Evolutionary conservation across 345 rosid species (phyloP), one percentile per base, ranked within the genome.

Genomic region (Euclidium syriacum): DNA sequence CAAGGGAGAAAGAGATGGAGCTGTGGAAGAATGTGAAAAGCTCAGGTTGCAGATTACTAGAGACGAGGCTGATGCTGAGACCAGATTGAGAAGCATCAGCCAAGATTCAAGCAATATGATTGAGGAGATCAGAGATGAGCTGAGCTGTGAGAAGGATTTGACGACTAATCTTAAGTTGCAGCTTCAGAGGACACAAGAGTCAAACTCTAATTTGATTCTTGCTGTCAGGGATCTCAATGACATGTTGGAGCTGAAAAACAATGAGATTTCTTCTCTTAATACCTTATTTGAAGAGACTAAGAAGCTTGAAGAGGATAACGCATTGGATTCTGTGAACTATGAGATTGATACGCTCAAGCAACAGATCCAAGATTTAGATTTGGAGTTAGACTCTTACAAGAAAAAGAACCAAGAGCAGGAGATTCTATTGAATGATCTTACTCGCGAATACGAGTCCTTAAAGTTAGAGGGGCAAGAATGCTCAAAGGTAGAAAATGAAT

Each of bases 181-280:
- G 74, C 81, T 88, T 59, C 85, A 85, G 71, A 88, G 85, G 76
- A 88, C 83, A 32, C 85, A 82, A 56, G 96, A 95, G 51, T 85
- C 99, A 7, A 95, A 90, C 64, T 78, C 95, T 14, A 94, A 90
- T 70, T 62, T 95, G 64, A 79, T 95, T 64, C 84, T 90, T 70
- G 85, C 86, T 30, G 88, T 95, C 33, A 79, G 84, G 35, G 97
- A 90, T 65, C 88, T 90, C 24, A 83, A 85, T 43, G 89, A 77
- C 48, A 73, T 82, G 79, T 64, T 86, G 76, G 91, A 88, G 70
- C 60, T 77, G 55, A 90, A 86, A 65, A 76, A 78, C 19, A 67
- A 56, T 24, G 84, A 81, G 72, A 78, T 80, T 47, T 72, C 79
- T 64, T 46, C 55, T 33, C 79, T 83, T 50, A 66, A 77, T 34